phyloP scores from a whole-genome alignment of 805 yeast genomes.

The Isabelozyma gotoi region DNA sequence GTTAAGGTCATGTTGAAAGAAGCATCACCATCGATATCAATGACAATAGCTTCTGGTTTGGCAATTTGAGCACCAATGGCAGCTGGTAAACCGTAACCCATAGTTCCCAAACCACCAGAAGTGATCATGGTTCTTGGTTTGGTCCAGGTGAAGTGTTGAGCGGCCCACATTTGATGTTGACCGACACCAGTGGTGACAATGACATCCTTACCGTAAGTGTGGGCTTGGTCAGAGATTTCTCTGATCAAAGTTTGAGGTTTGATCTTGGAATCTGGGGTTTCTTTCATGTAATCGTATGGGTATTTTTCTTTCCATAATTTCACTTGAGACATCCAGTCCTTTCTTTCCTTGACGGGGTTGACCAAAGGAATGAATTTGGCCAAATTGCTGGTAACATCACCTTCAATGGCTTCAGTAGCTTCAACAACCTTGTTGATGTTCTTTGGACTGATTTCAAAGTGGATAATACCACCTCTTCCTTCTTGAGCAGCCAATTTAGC shows the following conservation, averaged over 20 bases:
- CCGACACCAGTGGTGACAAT: constrained; percentile 98
- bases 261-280: constrained; percentile 75
- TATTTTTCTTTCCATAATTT: constrained; percentile 80
- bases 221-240: constrained; percentile 73
- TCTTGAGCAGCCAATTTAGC: constrained; percentile 88
- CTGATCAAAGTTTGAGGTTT: constrained; percentile 91
- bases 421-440: constrained; percentile 96
- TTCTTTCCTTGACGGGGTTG: constrained; percentile 61
- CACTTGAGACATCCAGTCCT: constrained; percentile 76
- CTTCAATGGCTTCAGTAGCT: constrained; percentile 95
- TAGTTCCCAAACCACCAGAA: constrained; percentile 98
- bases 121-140: constrained; percentile 91
- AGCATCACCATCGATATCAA: constrained; percentile 98
- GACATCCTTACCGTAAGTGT: constrained; percentile 65
- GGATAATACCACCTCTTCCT: constrained; percentile 92
- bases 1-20: constrained; percentile 97
- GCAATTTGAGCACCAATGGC: constrained; percentile 99
- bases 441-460: constrained; percentile 94
- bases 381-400: constrained; percentile 85
- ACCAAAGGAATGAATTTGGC: constrained; percentile 71
- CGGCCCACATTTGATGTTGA: constrained; percentile 99
- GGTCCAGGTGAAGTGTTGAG: constrained; percentile 95
- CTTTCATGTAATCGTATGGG: constrained; percentile 80
- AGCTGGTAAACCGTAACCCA: constrained; percentile 97
- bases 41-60: constrained; percentile 89